A percentile compares a stretch with the other conserved stretches of the same genome.
These are phyloP conservation scores for Suillus occidentalis DNA, from an alignment of 768 basidiomycete genomes.

Conservation along the genomic window DNA sequence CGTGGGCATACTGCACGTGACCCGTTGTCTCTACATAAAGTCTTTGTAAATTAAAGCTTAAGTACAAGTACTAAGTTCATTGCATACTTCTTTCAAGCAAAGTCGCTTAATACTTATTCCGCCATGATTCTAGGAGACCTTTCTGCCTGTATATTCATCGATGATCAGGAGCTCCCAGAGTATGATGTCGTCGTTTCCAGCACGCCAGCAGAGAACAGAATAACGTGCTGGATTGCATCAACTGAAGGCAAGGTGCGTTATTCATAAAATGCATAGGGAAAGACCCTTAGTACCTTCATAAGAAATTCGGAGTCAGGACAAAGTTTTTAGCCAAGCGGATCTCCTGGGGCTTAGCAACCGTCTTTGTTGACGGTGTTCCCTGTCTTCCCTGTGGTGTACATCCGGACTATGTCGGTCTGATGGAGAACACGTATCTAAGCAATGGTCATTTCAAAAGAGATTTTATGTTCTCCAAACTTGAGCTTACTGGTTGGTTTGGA, in stretches of 20 bases:
- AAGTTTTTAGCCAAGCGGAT: neutral
- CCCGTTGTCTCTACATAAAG: neutral
- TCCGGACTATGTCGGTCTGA: neutral
- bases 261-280: neutral
- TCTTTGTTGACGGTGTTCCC: slow-evolving; percentile 13
- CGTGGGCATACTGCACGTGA: no score
- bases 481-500: slow-evolving; percentile 17
- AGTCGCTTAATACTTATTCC: neutral
- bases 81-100: neutral
- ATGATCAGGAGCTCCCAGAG: slow-evolving; percentile 16
- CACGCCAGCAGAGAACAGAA: slow-evolving; percentile 10
- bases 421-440: rapidly evolving
- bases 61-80: no score
- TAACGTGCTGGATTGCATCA: slow-evolving; percentile 23
- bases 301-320: slow-evolving; percentile 17
- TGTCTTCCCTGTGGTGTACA: rapidly evolving
- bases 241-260: slow-evolving; percentile 19
- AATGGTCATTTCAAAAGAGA: neutral
- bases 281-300: neutral
- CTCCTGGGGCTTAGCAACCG: rapidly evolving
- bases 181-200: slow-evolving; percentile 14
- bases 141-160: slow-evolving; percentile 15
- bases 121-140: slow-evolving; percentile 18
- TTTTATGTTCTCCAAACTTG: slow-evolving; percentile 19
- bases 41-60: no score